A percentile compares a stretch with the other conserved stretches of the same genome.
phyloP scores from a whole-genome alignment of 352 stramenopile genomes.

The Phytophthora pinifolia region DNA sequence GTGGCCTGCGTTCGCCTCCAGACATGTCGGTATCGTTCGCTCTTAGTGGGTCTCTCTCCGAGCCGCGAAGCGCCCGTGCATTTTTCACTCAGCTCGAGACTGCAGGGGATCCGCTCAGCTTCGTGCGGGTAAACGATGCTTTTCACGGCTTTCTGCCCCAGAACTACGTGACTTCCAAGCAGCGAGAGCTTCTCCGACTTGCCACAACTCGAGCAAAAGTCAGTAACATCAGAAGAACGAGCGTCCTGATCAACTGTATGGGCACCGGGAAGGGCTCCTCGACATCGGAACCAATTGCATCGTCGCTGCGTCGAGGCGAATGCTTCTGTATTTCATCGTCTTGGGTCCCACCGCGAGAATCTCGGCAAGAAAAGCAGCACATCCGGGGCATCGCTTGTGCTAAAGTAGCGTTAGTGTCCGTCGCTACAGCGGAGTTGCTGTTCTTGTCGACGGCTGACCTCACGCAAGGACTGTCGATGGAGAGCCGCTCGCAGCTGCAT shows the following conservation, averaged over 20 bases:
- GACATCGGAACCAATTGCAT: conserved; percentile 12
- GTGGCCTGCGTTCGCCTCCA: conserved; percentile 35
- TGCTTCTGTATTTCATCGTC: conserved; percentile 57
- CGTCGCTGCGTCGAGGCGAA: conserved; percentile 37
- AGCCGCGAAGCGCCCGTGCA: conserved; percentile 29
- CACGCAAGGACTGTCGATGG: conserved; percentile 28
- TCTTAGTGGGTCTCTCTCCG: conserved; percentile 43
- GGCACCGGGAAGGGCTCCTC: not conserved
- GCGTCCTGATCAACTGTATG: conserved; percentile 14
- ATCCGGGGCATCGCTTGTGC: conserved; percentile 37
- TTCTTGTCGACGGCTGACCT: conserved; percentile 54
- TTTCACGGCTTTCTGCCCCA: conserved; percentile 59
- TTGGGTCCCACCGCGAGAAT: conserved; percentile 47
- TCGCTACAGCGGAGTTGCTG: conserved; percentile 42
- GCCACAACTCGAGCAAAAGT: conserved; percentile 9
- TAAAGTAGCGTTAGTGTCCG: conserved; percentile 47
- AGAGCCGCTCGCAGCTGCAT: conserved; percentile 41
- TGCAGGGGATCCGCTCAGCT: conserved; percentile 45
- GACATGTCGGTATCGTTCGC: conserved; percentile 53
- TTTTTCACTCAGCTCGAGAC: conserved; percentile 67
- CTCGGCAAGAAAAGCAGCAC: conserved; percentile 18
- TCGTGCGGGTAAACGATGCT: conserved; percentile 40
- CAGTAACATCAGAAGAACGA: conserved; percentile 3
- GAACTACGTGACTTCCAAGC: conserved; percentile 32
- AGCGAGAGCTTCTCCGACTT: conserved; percentile 19